phyloP scores from a whole-genome alignment of 1,284 basidiomycete genomes.

The Phenoliferia sp. region DNA sequence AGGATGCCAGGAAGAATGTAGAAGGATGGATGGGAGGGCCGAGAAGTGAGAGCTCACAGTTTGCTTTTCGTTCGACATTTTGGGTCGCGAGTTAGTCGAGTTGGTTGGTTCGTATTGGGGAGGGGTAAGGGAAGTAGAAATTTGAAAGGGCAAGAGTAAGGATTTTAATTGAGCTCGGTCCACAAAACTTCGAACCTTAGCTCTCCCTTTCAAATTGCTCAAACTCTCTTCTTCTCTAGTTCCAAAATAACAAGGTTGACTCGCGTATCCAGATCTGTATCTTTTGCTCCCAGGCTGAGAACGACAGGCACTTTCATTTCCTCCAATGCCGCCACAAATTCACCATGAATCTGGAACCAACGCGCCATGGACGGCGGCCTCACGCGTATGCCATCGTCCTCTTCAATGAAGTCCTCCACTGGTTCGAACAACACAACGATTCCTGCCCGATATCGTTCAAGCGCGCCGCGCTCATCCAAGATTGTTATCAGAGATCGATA shows the following conservation, averaged over 20 bases:
- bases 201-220: background rate
- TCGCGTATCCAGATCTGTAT: background rate
- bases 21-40: background rate
- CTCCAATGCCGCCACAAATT: background rate
- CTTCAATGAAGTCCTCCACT: background rate
- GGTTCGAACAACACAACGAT: background rate
- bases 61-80: conserved; percentile 17
- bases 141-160: background rate
- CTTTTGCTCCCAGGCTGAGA: background rate
- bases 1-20: background rate
- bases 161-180: too few relatives aligned
- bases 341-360: background rate
- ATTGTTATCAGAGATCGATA: background rate
- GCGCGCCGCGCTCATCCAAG: background rate
- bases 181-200: background rate
- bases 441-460: background rate
- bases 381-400: background rate
- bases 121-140: conserved; percentile 2
- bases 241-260: background rate
- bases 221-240: background rate
- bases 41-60: conserved; percentile 2
- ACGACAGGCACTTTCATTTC: background rate
- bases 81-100: conserved; percentile 2
- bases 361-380: background rate
- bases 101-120: conserved; percentile 2